These are phyloP conservation scores for Suillus lakei DNA, from an alignment of 768 basidiomycete species.

Conservation along the genomic window DNA sequence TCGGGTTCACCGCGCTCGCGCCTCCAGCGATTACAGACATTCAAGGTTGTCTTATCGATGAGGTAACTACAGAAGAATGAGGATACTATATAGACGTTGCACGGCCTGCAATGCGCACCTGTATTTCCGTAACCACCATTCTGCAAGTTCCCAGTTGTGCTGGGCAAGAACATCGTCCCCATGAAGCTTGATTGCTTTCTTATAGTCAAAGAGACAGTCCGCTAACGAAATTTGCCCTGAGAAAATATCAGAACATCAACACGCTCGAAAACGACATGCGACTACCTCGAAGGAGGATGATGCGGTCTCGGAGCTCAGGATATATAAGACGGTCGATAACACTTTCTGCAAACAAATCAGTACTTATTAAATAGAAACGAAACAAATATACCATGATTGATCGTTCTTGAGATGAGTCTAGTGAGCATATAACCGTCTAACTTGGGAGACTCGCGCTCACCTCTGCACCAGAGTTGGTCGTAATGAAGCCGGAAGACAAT, in stretches of 20 bases:
- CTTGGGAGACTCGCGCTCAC: slow-evolving; percentile 36
- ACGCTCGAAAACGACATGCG: slow-evolving; percentile 10
- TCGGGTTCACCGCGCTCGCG: slow-evolving; percentile 80
- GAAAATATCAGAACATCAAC: slow-evolving; percentile 16
- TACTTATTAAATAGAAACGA: slow-evolving; percentile 6
- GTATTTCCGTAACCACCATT: slow-evolving; percentile 83
- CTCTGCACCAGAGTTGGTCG: slow-evolving; percentile 89
- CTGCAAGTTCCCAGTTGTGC: slow-evolving; percentile 87
- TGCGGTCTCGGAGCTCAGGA: slow-evolving; percentile 87
- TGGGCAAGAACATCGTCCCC: slow-evolving; percentile 93
- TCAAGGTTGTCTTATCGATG: slow-evolving; percentile 72
- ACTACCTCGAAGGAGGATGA: slow-evolving; percentile 86
- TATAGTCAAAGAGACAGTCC: slow-evolving; percentile 78
- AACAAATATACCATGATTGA: slow-evolving; percentile 75
- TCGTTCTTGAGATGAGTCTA: slow-evolving; percentile 55
- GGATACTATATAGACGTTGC: background rate
- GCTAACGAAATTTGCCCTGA: slow-evolving; percentile 79
- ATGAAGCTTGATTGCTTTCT: slow-evolving; percentile 72
- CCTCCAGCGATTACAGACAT: slow-evolving; percentile 86
- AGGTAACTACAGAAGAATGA: slow-evolving; percentile 60
- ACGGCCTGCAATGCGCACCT: slow-evolving; percentile 48
- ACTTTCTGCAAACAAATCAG: slow-evolving; percentile 59
- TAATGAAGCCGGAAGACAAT: slow-evolving; percentile 87
- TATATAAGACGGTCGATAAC: slow-evolving; percentile 91
- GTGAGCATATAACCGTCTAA: slow-evolving; percentile 2